Evolutionary conservation across 768 basidiomycete genomes (phyloP).

Genomic region (Pholiota conissans): DNA sequence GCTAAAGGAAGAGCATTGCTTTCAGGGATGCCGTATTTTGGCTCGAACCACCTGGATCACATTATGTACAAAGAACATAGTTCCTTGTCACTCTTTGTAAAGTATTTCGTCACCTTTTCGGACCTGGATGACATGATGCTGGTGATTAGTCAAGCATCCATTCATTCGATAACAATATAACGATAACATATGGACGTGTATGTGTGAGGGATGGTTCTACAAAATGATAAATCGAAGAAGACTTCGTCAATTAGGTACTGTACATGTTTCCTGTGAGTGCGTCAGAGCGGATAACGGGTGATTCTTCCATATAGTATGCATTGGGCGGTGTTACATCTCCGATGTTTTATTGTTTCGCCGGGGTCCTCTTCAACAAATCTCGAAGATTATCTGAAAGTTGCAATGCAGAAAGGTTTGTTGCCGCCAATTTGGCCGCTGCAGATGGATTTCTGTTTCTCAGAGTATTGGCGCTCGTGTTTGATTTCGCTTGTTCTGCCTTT

Average conservation of each 20-base stretch:
- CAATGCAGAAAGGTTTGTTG: constrained; percentile 40
- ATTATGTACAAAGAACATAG: too few relatives aligned
- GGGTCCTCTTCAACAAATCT: constrained; percentile 51
- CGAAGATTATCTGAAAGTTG: constrained; percentile 63
- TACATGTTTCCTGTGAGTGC: neutral
- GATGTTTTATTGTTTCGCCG: too few relatives aligned
- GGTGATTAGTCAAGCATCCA: neutral
- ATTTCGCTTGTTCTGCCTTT: constrained; percentile 54
- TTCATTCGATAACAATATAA: neutral
- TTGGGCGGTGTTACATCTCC: too few relatives aligned
- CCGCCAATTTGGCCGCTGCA: constrained; percentile 19
- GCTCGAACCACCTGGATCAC: too few relatives aligned
- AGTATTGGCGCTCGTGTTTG: constrained; percentile 31
- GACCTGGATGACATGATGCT: too few relatives aligned
- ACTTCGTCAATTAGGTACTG: neutral
- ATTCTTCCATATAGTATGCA: neutral
- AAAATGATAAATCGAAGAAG: neutral
- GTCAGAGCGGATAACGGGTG: neutral
- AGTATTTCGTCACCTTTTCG: too few relatives aligned
- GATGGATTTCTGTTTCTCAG: constrained; percentile 18
- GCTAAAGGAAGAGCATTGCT: neutral
- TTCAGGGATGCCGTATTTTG: neutral
- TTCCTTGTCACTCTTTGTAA: too few relatives aligned
- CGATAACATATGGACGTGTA: neutral
- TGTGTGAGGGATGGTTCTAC: neutral